Evolutionary conservation across 1,139 yeast genomes (phyloP).

Genomic region (Yamadazyma trypodendri): DNA sequence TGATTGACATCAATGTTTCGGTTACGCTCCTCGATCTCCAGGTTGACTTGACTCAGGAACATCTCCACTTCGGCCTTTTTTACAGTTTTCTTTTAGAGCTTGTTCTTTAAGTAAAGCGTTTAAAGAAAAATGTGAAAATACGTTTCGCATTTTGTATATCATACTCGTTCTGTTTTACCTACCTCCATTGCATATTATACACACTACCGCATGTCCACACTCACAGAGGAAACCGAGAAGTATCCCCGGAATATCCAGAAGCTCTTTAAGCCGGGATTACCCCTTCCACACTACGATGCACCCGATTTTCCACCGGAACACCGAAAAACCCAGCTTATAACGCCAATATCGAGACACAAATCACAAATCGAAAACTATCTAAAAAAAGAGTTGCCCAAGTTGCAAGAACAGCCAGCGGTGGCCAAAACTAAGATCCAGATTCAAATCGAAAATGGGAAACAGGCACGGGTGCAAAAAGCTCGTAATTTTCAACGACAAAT

Average conservation of each 20-base stretch:
- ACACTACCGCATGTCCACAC: constrained; percentile 1
- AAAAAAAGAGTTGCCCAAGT: constrained; percentile 22
- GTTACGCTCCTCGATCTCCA: constrained; percentile 24
- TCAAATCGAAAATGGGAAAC: constrained; percentile 12
- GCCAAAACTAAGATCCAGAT: constrained; percentile 11
- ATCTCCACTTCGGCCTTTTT: background rate
- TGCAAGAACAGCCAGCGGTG: constrained; percentile 21
- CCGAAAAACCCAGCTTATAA: constrained; percentile 49
- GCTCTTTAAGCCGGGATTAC: constrained; percentile 70
- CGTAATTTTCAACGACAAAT: constrained; percentile 38
- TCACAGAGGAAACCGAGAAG: constrained; percentile 27
- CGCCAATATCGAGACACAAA: constrained; percentile 51
- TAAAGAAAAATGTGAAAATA: background rate
- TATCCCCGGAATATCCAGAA: constrained; percentile 65
- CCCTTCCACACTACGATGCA: constrained; percentile 55
- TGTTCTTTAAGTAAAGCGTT: background rate
- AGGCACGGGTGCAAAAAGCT: constrained; percentile 24
- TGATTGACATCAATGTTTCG: constrained; percentile 20
- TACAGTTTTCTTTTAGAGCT: background rate
- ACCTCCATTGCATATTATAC: too few relatives aligned
- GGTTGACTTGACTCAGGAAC: constrained; percentile 6
- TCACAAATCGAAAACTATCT: constrained; percentile 31
- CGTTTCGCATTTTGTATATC: background rate
- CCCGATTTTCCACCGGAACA: constrained; percentile 52
- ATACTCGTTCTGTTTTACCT: background rate